A percentile compares a stretch with the other conserved stretches of the same genome.
These are phyloP conservation scores for Cystoderma amianthinum DNA, from an alignment of 768 basidiomycete species.

Conservation along the genomic window DNA sequence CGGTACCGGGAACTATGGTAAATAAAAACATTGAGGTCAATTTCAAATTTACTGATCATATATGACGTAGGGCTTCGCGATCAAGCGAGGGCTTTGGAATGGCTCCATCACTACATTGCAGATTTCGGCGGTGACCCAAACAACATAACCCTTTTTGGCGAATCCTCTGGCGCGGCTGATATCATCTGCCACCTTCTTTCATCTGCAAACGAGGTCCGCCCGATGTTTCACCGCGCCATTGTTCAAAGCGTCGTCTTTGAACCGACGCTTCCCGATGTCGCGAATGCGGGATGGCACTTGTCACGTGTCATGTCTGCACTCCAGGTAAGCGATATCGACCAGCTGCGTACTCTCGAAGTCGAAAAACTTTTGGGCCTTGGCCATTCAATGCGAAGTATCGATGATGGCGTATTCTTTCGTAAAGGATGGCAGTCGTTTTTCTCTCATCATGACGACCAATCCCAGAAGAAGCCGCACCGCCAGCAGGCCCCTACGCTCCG, in stretches of 20 bases:
- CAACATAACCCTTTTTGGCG: conserved; percentile 48
- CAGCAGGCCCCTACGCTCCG: conserved; percentile 7
- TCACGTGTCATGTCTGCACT: conserved; percentile 56
- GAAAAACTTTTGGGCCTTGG: conserved; percentile 50
- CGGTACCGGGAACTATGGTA: conserved; percentile 76
- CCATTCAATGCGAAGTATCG: conserved; percentile 47
- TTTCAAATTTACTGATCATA: conserved; percentile 5
- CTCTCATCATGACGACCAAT: conserved; percentile 22
- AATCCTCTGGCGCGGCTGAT: conserved; percentile 48
- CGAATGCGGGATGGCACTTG: conserved; percentile 59
- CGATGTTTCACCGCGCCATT: conserved; percentile 68
- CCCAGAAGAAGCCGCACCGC: conserved; percentile 9
- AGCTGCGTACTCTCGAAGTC: conserved; percentile 52
- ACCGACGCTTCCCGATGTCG: conserved; percentile 50
- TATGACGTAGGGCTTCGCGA: conserved; percentile 46
- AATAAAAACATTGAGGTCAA: not conserved
- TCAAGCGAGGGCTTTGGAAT: conserved; percentile 58
- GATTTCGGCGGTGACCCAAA: conserved; percentile 64
- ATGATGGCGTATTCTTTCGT: conserved; percentile 67
- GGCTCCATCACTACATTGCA: conserved; percentile 51
- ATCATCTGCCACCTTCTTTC: conserved; percentile 62
- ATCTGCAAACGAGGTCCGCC: conserved; percentile 45
- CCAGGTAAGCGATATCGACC: conserved; percentile 46
- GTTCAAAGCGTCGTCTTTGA: conserved; percentile 69
- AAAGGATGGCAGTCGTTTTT: conserved; percentile 49